Conservation (phyloP, 441 rosid species). For the Populus hybrid region DNA sequence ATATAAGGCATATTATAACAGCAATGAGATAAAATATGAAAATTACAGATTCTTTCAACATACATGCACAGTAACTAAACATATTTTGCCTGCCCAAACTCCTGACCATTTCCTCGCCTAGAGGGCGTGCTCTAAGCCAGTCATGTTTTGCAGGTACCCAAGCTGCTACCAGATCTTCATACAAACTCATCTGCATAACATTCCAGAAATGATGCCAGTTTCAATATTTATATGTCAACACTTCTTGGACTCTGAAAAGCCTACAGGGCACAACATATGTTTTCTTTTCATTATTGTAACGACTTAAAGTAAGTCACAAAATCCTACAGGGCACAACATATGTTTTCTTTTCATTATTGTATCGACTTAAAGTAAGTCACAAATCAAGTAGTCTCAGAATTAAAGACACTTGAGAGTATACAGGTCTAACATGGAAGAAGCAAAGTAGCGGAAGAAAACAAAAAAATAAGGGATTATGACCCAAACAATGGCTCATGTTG, state of each 20-base stretch:
- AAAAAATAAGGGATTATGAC: background rate
- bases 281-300: no score
- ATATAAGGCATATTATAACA: slow-evolving; percentile 16
- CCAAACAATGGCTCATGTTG: background rate
- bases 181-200: slow-evolving; percentile 79
- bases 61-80: slow-evolving; percentile 87
- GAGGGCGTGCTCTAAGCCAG: slow-evolving; percentile 66
- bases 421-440: background rate
- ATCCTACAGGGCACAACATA: no score
- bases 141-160: slow-evolving; percentile 97
- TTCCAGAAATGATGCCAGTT: slow-evolving; percentile 6
- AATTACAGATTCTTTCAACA: slow-evolving; percentile 30
- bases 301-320: background rate
- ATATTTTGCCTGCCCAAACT: slow-evolving; percentile 68
- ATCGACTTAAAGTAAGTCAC: background rate
- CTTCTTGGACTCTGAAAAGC: background rate
- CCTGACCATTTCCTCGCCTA: slow-evolving; percentile 66
- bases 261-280: no score
- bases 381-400: background rate
- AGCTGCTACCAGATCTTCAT: slow-evolving; percentile 96
- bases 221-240: background rate
- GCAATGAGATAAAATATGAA: slow-evolving; percentile 9
- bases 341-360: no score
- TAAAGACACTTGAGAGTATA: background rate
- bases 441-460: background rate